Evolutionary conservation across 2,329 filamentous ascomycete species (phyloP).

Genomic region (Colletotrichum sp.): DNA sequence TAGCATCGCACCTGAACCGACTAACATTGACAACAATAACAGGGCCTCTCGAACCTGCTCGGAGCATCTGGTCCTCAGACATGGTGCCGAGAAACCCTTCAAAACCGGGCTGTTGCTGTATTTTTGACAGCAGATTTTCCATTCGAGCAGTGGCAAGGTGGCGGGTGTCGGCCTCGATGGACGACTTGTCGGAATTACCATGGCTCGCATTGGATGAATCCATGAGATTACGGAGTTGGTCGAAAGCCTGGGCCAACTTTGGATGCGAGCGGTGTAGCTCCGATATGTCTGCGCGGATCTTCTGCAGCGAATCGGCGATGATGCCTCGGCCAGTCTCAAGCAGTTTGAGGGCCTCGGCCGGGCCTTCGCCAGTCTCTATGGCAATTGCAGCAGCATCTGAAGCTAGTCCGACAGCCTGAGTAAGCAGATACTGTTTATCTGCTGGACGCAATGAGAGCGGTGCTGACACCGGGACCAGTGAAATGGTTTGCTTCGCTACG

Average conservation of each 20-base stretch:
- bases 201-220: neutral
- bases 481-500: neutral
- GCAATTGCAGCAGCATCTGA: constrained; percentile 26
- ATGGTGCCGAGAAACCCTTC: constrained; percentile 27
- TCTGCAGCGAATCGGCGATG: constrained; percentile 23
- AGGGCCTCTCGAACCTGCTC: constrained; percentile 26
- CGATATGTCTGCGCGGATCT: constrained; percentile 24
- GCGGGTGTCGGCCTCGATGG: neutral
- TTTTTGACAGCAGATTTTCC: constrained; percentile 6
- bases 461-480: neutral
- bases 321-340: constrained; percentile 33
- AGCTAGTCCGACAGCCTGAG: constrained; percentile 18
- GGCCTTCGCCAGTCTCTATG: constrained; percentile 4
- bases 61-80: constrained; percentile 19
- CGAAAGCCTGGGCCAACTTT: neutral
- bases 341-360: constrained; percentile 15
- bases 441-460: neutral
- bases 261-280: neutral
- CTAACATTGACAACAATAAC: constrained; percentile 36
- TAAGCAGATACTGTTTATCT: constrained; percentile 27
- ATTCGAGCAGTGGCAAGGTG: neutral
- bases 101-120: constrained; percentile 25
- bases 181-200: neutral
- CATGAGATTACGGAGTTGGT: neutral
- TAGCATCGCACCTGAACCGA: constrained; percentile 31